These are phyloP conservation scores for Xylaria nigripes DNA, from an alignment of 495 filamentous ascomycete species.

Conservation along the genomic window DNA sequence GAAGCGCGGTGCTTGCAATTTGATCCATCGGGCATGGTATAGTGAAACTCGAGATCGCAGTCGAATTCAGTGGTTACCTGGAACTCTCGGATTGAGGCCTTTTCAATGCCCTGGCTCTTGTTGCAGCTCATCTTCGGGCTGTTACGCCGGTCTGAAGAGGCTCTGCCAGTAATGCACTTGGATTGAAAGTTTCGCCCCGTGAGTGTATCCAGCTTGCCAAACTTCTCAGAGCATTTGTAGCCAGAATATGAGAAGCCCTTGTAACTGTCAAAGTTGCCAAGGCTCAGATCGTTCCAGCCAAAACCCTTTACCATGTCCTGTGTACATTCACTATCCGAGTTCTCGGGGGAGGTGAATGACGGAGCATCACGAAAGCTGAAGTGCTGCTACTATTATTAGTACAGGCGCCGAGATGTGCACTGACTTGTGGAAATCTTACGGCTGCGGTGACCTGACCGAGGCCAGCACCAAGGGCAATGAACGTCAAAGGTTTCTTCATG, in stretches of 20 bases:
- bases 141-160: constrained; percentile 38
- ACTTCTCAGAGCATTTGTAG: constrained; percentile 54
- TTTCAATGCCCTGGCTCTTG: constrained; percentile 41
- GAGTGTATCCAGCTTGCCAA: constrained; percentile 42
- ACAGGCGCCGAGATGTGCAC: background rate
- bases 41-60: constrained; percentile 72
- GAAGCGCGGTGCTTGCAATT: constrained; percentile 63
- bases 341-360: constrained; percentile 58
- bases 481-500: constrained; percentile 43
- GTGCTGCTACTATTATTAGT: constrained; percentile 18
- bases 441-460: constrained; percentile 51
- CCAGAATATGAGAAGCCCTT: constrained; percentile 64
- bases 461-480: constrained; percentile 49
- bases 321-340: constrained; percentile 71
- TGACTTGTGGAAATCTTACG: constrained; percentile 26
- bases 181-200: constrained; percentile 37
- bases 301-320: constrained; percentile 58
- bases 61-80: constrained; percentile 65
- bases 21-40: constrained; percentile 69
- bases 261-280: constrained; percentile 60
- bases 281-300: constrained; percentile 55
- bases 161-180: constrained; percentile 60
- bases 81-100: constrained; percentile 68
- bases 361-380: constrained; percentile 48
- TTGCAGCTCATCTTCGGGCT: constrained; percentile 51